Percentiles rank a stretch among this genome's conserved stretches.
phyloP scores from a whole-genome alignment of 148 eudicot species.

The Diospyros kaki region DNA sequence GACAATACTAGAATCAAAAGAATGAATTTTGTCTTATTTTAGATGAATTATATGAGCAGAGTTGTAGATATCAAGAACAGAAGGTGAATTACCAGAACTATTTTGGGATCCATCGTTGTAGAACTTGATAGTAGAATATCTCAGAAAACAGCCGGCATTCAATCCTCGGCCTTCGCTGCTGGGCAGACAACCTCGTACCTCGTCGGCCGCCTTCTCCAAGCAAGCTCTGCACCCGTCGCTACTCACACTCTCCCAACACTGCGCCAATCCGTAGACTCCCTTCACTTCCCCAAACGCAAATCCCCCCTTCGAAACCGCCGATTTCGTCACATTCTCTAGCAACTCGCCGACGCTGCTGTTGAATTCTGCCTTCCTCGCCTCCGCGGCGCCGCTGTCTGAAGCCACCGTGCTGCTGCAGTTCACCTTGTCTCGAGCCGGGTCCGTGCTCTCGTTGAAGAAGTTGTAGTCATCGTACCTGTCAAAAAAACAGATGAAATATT shows the following conservation, averaged over 20 bases:
- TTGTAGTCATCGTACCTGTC: slow-evolving; percentile 24
- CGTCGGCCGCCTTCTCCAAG: slow-evolving; percentile 35
- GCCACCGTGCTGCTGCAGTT: slow-evolving; percentile 23
- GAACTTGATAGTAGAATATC: slow-evolving; percentile 47
- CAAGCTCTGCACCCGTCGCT: slow-evolving; percentile 36
- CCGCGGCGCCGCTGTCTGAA: neutral
- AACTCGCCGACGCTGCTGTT: slow-evolving; percentile 18
- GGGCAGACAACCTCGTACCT: slow-evolving; percentile 30
- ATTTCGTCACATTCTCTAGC: slow-evolving; percentile 27
- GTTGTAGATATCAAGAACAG: too few species aligned
- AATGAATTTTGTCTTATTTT: too few species aligned
- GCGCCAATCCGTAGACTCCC: slow-evolving; percentile 52
- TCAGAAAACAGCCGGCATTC: slow-evolving; percentile 52
- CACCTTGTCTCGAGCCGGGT: slow-evolving; percentile 19
- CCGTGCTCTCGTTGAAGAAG: slow-evolving; percentile 28
- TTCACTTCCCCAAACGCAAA: slow-evolving; percentile 26
- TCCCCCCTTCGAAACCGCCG: slow-evolving; percentile 23
- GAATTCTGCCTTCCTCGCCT: slow-evolving; percentile 11
- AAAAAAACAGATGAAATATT: too few species aligned
- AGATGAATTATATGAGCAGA: too few species aligned
- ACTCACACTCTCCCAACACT: slow-evolving; percentile 49
- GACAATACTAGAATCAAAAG: neutral
- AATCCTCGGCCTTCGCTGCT: slow-evolving; percentile 43
- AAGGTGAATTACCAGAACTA: slow-evolving; percentile 30
- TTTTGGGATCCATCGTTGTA: slow-evolving; percentile 15